Conservation (phyloP, 2,329 filamentous ascomycete genomes). For the Plenodomus biglobosus region DNA sequence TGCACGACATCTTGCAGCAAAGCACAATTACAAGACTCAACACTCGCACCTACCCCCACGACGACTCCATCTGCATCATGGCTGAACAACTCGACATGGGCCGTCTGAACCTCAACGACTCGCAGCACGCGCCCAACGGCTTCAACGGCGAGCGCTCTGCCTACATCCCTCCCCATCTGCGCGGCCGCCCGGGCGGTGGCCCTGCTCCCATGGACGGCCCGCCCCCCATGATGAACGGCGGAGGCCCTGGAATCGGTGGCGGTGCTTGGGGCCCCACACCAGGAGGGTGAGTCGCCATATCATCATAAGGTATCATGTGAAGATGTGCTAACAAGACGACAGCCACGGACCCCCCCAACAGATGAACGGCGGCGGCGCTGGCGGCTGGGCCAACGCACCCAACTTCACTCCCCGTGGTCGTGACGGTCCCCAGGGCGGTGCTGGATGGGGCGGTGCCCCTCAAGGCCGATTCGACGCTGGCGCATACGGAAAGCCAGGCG, state of each 20-base stretch:
- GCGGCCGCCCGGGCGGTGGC: conserved; percentile 48
- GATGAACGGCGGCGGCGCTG: conserved; percentile 60
- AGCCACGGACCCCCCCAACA: conserved; percentile 37
- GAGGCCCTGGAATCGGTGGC: conserved; percentile 55
- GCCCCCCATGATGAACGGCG: conserved; percentile 56
- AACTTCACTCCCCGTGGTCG: conserved; percentile 57
- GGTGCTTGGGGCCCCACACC: conserved; percentile 59
- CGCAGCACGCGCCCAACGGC: conserved; percentile 59
- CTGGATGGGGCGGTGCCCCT: conserved; percentile 45
- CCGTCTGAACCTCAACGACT: conserved; percentile 69
- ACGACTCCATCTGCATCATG: conserved; percentile 33
- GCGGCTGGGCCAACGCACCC: conserved; percentile 60
- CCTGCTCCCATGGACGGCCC: conserved; percentile 46
- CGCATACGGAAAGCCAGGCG: conserved; percentile 60
- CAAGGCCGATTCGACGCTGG: conserved; percentile 62
- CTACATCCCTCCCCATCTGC: conserved; percentile 86
- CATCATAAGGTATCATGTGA: not conserved
- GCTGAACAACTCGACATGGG: conserved; percentile 74
- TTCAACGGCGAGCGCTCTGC: conserved; percentile 63
- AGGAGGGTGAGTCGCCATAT: conserved; percentile 23
- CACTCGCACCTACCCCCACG: conserved; percentile 4
- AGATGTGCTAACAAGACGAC: conserved; percentile 19
- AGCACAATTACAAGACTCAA: conserved; percentile 1
- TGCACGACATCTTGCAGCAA: conserved; percentile 4
- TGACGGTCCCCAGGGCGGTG: conserved; percentile 32